Conservation (phyloP, 805 yeast genomes). For the Candida awuae region DNA sequence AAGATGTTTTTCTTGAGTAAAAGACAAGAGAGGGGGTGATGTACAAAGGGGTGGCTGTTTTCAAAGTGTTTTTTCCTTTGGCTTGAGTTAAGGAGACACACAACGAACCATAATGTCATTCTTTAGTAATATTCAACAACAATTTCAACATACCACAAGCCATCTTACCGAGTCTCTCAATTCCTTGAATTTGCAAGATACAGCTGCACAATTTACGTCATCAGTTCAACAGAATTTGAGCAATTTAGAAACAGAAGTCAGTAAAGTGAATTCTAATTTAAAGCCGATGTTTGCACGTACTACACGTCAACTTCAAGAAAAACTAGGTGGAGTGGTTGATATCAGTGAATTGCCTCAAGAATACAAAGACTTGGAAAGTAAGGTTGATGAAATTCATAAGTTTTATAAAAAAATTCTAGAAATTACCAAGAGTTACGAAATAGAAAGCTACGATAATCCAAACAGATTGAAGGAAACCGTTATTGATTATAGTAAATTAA, state of each 20-base stretch:
- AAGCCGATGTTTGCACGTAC: conserved; percentile 54
- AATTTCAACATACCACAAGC: conserved; percentile 17
- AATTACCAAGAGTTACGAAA: conserved; percentile 57
- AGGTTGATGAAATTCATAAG: conserved; percentile 55
- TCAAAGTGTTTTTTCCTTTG: too few relatives aligned
- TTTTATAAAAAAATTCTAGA: conserved; percentile 46
- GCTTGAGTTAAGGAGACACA: too few relatives aligned
- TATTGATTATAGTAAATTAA: conserved; percentile 49
- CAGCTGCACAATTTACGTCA: conserved; percentile 27
- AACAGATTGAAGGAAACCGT: conserved; percentile 66
- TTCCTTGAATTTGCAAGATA: conserved; percentile 28
- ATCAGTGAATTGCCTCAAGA: conserved; percentile 70
- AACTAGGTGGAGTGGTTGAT: conserved; percentile 52
- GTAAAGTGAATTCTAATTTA: conserved; percentile 14
- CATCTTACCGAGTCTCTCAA: conserved; percentile 21
- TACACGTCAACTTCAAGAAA: conserved; percentile 50
- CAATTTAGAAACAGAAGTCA: conserved; percentile 29
- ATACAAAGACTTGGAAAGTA: conserved; percentile 57
- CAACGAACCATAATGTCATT: conserved; percentile 20
- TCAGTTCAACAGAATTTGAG: conserved; percentile 27
- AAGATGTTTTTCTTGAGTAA: too few relatives aligned
- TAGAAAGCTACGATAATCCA: conserved; percentile 76
- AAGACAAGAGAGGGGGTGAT: too few relatives aligned
- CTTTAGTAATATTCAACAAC: conserved; percentile 18
- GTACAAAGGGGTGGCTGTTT: too few relatives aligned